Conservation (phyloP, 495 filamentous ascomycete species). For the Aspergillus indologenus region DNA sequence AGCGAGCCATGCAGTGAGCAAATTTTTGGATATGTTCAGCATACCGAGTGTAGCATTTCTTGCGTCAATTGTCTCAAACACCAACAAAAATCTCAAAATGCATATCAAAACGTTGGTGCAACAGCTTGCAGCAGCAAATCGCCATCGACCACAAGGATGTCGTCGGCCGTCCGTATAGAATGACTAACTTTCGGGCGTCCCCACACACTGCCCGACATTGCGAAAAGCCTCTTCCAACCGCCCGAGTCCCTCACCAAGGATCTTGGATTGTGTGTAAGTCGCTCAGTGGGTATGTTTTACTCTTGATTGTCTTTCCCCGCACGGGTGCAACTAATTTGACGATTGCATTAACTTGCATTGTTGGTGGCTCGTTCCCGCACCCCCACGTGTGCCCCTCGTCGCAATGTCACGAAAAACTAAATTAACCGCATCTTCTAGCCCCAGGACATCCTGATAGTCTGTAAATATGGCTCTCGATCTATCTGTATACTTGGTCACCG, state of each 20-base stretch:
- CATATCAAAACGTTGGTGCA: no score
- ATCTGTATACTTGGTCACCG: constrained; percentile 86
- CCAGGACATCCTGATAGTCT: neutral
- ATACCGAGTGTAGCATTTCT: no score
- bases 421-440: neutral
- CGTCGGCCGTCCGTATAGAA: neutral
- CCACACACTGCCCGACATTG: neutral
- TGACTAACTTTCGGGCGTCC: neutral
- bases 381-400: neutral
- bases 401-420: neutral
- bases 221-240: neutral
- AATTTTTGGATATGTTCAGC: no score
- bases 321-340: neutral
- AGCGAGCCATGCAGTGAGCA: no score
- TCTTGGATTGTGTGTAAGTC: neutral
- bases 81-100: no score
- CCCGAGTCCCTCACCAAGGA: no score
- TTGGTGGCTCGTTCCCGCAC: neutral
- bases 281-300: no score
- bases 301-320: no score
- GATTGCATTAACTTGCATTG: neutral
- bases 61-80: no score
- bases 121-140: neutral
- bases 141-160: neutral
- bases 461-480: constrained; percentile 48